These are phyloP conservation scores for Symbiodinium natans DNA, from an alignment of 73 alveolate species.

Conservation along the genomic window DNA sequence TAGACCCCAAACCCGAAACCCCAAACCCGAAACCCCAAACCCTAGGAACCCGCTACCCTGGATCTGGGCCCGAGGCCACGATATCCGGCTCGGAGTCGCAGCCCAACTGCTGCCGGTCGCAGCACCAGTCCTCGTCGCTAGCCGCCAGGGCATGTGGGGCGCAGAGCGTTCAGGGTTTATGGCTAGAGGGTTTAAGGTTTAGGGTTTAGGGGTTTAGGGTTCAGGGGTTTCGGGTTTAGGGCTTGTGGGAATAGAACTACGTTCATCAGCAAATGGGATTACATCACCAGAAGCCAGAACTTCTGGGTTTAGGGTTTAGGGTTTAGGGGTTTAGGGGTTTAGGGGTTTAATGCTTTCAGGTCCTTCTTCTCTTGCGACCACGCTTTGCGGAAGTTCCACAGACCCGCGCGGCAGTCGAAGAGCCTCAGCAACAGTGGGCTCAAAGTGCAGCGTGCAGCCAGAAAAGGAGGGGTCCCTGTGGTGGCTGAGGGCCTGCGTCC, in stretches of 20 bases:
- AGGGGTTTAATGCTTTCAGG: neutral
- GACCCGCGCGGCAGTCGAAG: slow-evolving; percentile 65
- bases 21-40: neutral
- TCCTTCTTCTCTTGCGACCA: slow-evolving; percentile 82
- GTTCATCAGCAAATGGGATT: too few relatives aligned
- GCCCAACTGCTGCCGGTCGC: slow-evolving; percentile 6
- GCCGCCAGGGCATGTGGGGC: neutral
- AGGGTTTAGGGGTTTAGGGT: too few relatives aligned
- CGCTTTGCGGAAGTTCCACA: slow-evolving; percentile 92
- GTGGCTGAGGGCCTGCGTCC: too few relatives aligned
- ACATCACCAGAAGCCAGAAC: too few relatives aligned
- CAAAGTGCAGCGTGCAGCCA: too few relatives aligned
- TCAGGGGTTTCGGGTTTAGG: too few relatives aligned
- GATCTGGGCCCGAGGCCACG: slow-evolving; percentile 28
- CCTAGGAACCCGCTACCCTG: neutral
- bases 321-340: too few relatives aligned
- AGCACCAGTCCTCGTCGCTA: slow-evolving; percentile 83
- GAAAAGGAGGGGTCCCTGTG: too few relatives aligned
- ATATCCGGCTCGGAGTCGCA: slow-evolving; percentile 63
- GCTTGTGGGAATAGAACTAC: too few relatives aligned
- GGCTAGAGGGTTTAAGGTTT: too few relatives aligned
- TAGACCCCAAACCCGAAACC: neutral
- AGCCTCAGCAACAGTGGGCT: slow-evolving; percentile 10
- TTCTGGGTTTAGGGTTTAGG: too few relatives aligned
- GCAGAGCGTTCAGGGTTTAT: too few relatives aligned